These are phyloP conservation scores for Solanum commersonii DNA, from an alignment of 257 asterid genomes.

Conservation along the genomic window DNA sequence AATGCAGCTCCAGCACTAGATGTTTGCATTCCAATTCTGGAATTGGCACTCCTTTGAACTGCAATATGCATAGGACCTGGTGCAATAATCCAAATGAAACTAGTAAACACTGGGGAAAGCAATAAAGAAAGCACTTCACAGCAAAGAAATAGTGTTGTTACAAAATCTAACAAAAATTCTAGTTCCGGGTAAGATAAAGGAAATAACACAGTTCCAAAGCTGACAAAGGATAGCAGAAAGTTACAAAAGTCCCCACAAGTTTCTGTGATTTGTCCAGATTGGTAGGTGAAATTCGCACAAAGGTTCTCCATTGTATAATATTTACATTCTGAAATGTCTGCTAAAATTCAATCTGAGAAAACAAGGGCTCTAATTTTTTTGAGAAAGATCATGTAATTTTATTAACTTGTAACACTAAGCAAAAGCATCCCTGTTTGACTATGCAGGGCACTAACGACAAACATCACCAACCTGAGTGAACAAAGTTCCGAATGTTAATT, in stretches of 20 bases:
- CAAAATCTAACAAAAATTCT: neutral
- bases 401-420: neutral
- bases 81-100: neutral
- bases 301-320: neutral
- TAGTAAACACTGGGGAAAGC: neutral
- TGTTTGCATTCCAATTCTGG: neutral
- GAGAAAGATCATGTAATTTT: neutral
- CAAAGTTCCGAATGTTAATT: neutral
- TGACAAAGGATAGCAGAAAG: neutral
- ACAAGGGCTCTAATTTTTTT: neutral
- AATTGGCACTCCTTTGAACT: neutral
- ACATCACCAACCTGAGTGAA: neutral
- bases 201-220: neutral
- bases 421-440: neutral
- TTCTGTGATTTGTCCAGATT: neutral
- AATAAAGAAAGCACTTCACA: neutral
- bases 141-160: neutral
- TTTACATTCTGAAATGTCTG: neutral
- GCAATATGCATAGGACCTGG: neutral
- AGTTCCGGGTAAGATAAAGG: neutral
- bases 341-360: neutral
- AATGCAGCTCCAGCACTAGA: neutral
- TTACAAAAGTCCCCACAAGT: neutral
- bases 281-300: neutral
- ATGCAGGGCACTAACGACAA: neutral